A percentile compares a stretch with the other conserved stretches of the same genome.
Evolutionary conservation across 2,329 filamentous ascomycete genomes (phyloP).

Genomic region (Curvularia eragrostidis): DNA sequence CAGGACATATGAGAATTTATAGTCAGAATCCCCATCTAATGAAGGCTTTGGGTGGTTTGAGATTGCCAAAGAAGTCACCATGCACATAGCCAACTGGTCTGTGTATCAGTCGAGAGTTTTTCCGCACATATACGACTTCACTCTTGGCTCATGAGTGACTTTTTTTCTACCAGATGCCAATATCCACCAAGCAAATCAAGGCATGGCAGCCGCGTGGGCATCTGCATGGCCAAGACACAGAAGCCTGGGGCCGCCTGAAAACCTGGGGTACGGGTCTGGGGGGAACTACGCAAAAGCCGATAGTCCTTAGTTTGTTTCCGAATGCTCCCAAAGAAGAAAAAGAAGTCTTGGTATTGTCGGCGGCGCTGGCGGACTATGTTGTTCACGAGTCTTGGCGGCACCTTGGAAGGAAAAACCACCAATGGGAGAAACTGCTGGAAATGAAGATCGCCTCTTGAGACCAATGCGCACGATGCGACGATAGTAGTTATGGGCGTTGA

Average conservation of each 20-base stretch:
- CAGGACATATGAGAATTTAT: slow-evolving; percentile 18
- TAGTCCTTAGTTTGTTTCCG: slow-evolving; percentile 1
- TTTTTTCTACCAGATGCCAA: slow-evolving; percentile 9
- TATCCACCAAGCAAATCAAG: slow-evolving; percentile 32
- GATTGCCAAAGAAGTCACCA: slow-evolving; percentile 20
- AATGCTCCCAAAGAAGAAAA: slow-evolving; percentile 9
- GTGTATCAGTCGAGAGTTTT: slow-evolving; percentile 19
- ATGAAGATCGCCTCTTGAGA: slow-evolving; percentile 1
- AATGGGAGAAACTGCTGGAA: slow-evolving; percentile 26
- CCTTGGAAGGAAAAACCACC: slow-evolving; percentile 28
- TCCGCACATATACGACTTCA: slow-evolving; percentile 21
- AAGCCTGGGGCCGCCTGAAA: slow-evolving; percentile 11
- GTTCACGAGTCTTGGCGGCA: slow-evolving; percentile 27
- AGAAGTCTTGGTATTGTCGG: slow-evolving; percentile 24
- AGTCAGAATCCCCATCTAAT: slow-evolving; percentile 4
- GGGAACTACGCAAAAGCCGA: slow-evolving; percentile 6
- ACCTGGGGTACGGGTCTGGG: slow-evolving; percentile 14
- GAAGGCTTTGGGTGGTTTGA: slow-evolving; percentile 14
- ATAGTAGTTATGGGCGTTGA: not conserved
- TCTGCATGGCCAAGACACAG: slow-evolving; percentile 2
- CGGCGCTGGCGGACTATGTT: slow-evolving; percentile 24
- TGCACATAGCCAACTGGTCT: slow-evolving; percentile 26
- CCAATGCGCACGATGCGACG: not conserved
- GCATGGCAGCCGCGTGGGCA: slow-evolving; percentile 12
- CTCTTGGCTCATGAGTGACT: slow-evolving; percentile 5